Evolutionary conservation across 1,284 basidiomycete species (phyloP), one percentile per base, ranked within the genome.

Genomic region (Microbotryum saponariae): DNA sequence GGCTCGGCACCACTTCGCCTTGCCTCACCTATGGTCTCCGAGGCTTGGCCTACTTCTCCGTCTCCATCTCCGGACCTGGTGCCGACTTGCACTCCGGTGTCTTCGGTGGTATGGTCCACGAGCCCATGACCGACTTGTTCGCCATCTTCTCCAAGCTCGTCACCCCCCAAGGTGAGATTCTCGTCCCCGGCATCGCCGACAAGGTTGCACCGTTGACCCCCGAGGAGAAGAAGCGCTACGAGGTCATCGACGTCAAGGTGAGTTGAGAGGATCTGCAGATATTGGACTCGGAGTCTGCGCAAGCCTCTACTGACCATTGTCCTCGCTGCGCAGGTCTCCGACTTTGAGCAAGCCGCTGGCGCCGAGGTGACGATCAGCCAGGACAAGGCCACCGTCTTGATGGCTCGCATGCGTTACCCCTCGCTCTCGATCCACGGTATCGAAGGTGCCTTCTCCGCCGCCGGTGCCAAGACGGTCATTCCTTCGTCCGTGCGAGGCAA

Each of bases 381-480:
- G 12, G 87, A 94, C 76, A 93, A 92, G 75, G 83, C 86, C 37
- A 78, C 81, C n/a, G 86, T 89, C 6, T 78, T 96, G 54, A 96
- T 94, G 91, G 88, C 85, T 44, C 84, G 90, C 69, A 91, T 91
- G 89, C 59, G 67, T 18, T 63, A 64, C 52, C 64, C 67, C 14
- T 88, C 86, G 64, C 82, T 98, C 63, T 94, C 91, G 4, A 78
- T 98, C 20, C 94, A 98, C 76, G 96, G 94, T 29, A 94, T 98
- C 72, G 91, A 97, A 77, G 94, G 96, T 60, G 96, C 93, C 6
- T 97, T 97, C 80, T 89, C 85, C 14, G 70, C 71, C 50, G 65
- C 75, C 0, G 77, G 75, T 51, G 72, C 69, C 10, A 62, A 72
- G 83, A 98, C 94, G 0, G 96, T 98, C 73, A 98, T 98, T 63